Evolutionary conservation across 2,329 filamentous ascomycete genomes (phyloP), one percentile per base, ranked within the genome.

Genomic region (Diaporthe destruens): DNA sequence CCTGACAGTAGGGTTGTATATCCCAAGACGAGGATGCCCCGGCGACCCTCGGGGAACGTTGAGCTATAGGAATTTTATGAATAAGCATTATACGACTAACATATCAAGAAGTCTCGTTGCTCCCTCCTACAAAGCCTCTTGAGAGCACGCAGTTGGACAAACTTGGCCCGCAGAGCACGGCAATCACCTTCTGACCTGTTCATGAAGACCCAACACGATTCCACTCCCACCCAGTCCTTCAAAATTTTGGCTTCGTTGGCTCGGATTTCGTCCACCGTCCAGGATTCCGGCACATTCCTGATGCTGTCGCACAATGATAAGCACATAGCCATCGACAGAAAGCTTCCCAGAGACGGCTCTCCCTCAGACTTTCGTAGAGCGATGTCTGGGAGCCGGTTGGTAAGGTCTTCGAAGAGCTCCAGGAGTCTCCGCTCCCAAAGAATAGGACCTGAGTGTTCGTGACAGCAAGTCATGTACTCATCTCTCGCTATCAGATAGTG

Each of bases 41-140:
- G 9, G 36, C 12, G 36, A 14, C 2, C 36, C 1, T 39, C 12
- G 36, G 36, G 12, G 36, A 14, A 14, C 9, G 11, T 39, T 39
- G 36, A 14, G 36, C 39, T 42, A 42, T 18, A 42, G 14, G 16
- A 42, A 42, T 1, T 4, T 16, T 6, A 18, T 18, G 14, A 42
- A 18, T 14, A 18, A 16, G 39, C 6, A 42, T 18, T 0, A 6
- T 6, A 6, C 5, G 3, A 1, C 59, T 65, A 65, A 39, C 29
- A 65, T 65, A 65, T 65, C 44, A 65, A 36, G 20, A 65, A 65
- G 6, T 65, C 44, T n/a, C 44, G 42, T 8, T 65, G 59, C 20
- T 65, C 59, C 18, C 42, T 23, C 20, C 59, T 23, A 6, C 6
- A 65, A 51, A 65, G 29, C 59, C 42, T 44, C 59, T 65, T 65